These are phyloP conservation scores for Corrigiola litoralis DNA, from an alignment of 179 eudicot species.

Conservation along the genomic window DNA sequence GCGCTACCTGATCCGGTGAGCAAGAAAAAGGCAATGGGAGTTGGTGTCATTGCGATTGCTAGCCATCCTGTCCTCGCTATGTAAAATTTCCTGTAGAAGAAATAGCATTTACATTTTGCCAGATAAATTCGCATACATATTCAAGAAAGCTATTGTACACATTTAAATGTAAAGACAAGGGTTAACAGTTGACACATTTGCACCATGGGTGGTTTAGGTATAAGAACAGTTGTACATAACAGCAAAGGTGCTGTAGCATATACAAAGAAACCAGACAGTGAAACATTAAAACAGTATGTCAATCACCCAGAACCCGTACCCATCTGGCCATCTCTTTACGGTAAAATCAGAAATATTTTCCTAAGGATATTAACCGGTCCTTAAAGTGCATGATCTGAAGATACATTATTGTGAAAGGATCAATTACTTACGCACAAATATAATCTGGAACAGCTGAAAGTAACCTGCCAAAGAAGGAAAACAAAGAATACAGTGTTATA, in stretches of 20 bases:
- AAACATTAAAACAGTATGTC: too few species aligned
- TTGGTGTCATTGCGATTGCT: constrained; percentile 61
- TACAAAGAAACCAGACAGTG: too few species aligned
- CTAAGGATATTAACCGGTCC: background rate
- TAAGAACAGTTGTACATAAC: too few species aligned
- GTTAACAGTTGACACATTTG: background rate
- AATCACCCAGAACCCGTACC: too few species aligned
- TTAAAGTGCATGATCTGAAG: background rate
- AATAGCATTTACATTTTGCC: background rate
- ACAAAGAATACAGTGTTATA: constrained; percentile 70
- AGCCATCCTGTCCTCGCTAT: constrained; percentile 95
- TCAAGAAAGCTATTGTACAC: too few species aligned
- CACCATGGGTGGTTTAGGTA: too few species aligned
- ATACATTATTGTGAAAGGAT: background rate
- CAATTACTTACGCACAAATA: constrained; percentile 59
- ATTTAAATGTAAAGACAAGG: too few species aligned
- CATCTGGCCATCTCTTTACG: too few species aligned
- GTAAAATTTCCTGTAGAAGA: constrained; percentile 59
- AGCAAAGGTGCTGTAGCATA: too few species aligned
- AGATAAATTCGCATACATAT: background rate
- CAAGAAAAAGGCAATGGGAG: constrained; percentile 73
- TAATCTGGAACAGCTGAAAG: constrained; percentile 88
- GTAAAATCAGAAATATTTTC: too few species aligned
- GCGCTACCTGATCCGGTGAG: constrained; percentile 51
- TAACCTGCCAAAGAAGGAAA: constrained; percentile 92